A percentile compares a stretch with the other conserved stretches of the same genome.
Conservation (phyloP, 305 asterid species). For the Fraxinus velutina region DNA sequence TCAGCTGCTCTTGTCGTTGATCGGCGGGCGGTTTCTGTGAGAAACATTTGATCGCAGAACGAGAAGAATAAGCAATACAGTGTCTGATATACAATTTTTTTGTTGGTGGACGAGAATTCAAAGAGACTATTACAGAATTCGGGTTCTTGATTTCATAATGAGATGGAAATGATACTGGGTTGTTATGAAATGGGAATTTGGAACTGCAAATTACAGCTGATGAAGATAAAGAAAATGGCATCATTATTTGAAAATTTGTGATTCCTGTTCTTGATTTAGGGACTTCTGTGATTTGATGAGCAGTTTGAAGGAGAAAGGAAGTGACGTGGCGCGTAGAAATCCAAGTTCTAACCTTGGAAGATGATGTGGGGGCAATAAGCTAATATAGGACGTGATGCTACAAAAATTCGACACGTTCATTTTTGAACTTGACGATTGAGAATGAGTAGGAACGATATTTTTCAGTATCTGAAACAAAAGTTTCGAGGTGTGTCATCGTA, state of each 20-base stretch:
- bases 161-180: conserved; percentile 17
- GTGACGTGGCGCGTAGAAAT: neutral
- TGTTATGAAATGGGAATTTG: conserved; percentile 17
- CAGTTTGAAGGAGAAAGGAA: neutral
- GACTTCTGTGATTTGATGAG: neutral
- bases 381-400: neutral
- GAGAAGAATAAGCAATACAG: conserved; percentile 15
- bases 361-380: neutral
- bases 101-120: conserved; percentile 10
- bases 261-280: neutral
- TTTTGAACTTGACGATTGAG: no score
- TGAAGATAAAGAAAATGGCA: conserved; percentile 32
- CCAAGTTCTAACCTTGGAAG: neutral
- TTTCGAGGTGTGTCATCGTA: no score
- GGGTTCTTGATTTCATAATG: conserved; percentile 26
- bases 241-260: conserved; percentile 21
- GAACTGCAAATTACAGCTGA: conserved; percentile 28
- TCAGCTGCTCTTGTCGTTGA: conserved; percentile 39
- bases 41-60: conserved; percentile 41
- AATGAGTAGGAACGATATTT: no score
- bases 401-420: no score
- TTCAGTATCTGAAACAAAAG: no score
- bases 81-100: conserved; percentile 6
- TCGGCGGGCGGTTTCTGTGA: conserved; percentile 38
- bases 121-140: conserved; percentile 9